Conservation (phyloP, 345 rosid genomes). For the Hibiscus syriacus region DNA sequence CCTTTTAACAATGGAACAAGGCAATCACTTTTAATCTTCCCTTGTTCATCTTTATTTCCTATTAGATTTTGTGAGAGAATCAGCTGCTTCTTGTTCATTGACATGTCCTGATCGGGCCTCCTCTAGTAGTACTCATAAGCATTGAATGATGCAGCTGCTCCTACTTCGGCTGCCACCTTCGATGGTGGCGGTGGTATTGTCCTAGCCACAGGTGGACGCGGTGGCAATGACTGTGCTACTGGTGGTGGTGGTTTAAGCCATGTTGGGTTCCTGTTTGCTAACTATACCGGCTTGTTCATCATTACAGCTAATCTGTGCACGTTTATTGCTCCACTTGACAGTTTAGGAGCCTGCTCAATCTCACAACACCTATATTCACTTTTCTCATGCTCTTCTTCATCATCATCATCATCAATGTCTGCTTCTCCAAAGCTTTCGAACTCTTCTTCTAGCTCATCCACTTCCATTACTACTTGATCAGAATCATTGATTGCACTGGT, state of each 20-base stretch:
- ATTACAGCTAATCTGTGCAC: constrained; percentile 49
- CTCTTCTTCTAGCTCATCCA: constrained; percentile 16
- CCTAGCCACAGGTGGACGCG: constrained; percentile 38
- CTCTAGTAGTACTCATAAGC: constrained; percentile 68
- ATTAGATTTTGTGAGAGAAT: constrained; percentile 17
- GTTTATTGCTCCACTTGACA: constrained; percentile 26
- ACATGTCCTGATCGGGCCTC: constrained; percentile 31
- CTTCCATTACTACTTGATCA: constrained; percentile 14
- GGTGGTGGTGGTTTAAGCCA: constrained; percentile 36
- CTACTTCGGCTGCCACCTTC: constrained; percentile 7
- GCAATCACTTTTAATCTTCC: constrained; percentile 21
- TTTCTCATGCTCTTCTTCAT: constrained; percentile 14
- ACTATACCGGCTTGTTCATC: constrained; percentile 41
- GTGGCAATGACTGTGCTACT: constrained; percentile 56
- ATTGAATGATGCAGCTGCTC: constrained; percentile 38
- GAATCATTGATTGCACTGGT: not conserved
- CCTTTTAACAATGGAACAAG: constrained; percentile 37
- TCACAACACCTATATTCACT: not conserved
- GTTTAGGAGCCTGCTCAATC: constrained; percentile 30
- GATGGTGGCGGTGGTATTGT: constrained; percentile 27
- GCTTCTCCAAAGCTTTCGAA: constrained; percentile 10
- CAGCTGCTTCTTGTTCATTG: not conserved
- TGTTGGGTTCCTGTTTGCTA: constrained; percentile 37
- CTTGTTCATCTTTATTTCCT: constrained; percentile 15
- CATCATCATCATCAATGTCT: constrained; percentile 15